Evolutionary conservation across 192 early-diverging fungal species (phyloP).

Genomic region (Phycomyces blakesleeanus): DNA sequence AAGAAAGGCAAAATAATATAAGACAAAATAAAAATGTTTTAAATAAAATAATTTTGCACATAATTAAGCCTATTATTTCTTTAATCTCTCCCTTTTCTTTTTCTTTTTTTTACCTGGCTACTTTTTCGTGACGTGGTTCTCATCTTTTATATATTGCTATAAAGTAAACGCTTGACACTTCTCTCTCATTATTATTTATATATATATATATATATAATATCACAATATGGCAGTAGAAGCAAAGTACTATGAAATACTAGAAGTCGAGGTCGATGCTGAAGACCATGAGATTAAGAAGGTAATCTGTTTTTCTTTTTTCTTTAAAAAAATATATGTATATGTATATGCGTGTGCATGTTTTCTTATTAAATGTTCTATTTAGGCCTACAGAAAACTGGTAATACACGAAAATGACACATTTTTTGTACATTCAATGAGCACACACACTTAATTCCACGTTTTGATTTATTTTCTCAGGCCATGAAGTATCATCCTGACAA

Average conservation of each 20-base stretch:
- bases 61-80: too few species aligned
- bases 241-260: conserved; percentile 36
- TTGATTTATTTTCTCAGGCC: conserved; percentile 29
- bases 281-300: conserved; percentile 50
- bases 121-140: background rate
- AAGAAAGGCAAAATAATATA: too few species aligned
- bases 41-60: too few species aligned
- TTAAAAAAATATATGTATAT: background rate
- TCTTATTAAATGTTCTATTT: conserved; percentile 1
- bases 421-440: too few species aligned
- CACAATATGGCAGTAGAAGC: conserved; percentile 29
- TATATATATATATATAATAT: background rate
- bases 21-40: too few species aligned
- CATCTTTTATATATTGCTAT: background rate
- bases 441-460: background rate
- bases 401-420: background rate
- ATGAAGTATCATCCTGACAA: conserved; percentile 85
- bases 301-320: conserved; percentile 3
- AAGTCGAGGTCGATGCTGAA: conserved; percentile 42
- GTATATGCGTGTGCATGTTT: background rate
- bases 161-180: conserved; percentile 1
- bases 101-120: too few species aligned
- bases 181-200: background rate
- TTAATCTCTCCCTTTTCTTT: too few species aligned
- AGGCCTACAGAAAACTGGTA: conserved; percentile 58